phyloP scores from a whole-genome alignment of 208 protist species.

The Leishmania arabica region DNA sequence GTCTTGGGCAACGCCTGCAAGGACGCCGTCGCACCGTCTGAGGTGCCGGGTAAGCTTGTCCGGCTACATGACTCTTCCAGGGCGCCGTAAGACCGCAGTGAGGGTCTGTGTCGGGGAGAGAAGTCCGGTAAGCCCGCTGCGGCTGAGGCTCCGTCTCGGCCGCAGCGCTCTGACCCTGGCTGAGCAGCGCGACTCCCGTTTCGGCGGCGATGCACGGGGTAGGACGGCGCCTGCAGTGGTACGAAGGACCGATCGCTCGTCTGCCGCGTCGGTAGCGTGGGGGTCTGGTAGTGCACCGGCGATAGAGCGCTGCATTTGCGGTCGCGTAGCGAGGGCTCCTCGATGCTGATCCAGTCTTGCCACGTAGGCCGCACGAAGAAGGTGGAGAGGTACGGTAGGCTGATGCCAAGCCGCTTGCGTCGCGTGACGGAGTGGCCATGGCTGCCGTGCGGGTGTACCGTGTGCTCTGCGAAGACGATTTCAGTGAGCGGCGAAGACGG shows the following conservation, averaged over 20 bases:
- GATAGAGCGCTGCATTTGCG: conserved; percentile 39
- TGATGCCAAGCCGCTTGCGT: conserved; percentile 52
- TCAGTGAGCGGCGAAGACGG: conserved; percentile 3
- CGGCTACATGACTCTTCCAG: conserved; percentile 9
- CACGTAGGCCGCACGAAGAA: conserved; percentile 53
- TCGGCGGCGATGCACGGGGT: conserved; percentile 4
- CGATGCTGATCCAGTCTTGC: conserved; percentile 62
- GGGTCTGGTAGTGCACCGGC: conserved; percentile 18
- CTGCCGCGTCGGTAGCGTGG: conserved; percentile 12
- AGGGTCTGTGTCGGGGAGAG: conserved; percentile 10
- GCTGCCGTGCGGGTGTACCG: conserved; percentile 13
- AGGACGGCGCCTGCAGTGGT: conserved; percentile 16
- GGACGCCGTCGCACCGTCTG: neutral
- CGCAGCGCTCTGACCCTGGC: neutral
- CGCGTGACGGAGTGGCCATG: conserved; percentile 28
- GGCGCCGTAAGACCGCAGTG: conserved; percentile 27
- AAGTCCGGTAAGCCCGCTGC: neutral
- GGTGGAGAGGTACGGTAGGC: conserved; percentile 56
- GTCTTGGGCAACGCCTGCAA: conserved; percentile 38
- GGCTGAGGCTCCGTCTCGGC: neutral
- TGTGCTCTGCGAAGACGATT: conserved; percentile 22
- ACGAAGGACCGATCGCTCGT: conserved; percentile 41
- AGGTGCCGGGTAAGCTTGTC: neutral
- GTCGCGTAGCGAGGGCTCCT: conserved; percentile 65
- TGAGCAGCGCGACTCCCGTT: neutral